A percentile compares a stretch with the other conserved stretches of the same genome.
phyloP scores from a whole-genome alignment of 139 green algal genomes.

The Edaphochlamys debaryana region DNA sequence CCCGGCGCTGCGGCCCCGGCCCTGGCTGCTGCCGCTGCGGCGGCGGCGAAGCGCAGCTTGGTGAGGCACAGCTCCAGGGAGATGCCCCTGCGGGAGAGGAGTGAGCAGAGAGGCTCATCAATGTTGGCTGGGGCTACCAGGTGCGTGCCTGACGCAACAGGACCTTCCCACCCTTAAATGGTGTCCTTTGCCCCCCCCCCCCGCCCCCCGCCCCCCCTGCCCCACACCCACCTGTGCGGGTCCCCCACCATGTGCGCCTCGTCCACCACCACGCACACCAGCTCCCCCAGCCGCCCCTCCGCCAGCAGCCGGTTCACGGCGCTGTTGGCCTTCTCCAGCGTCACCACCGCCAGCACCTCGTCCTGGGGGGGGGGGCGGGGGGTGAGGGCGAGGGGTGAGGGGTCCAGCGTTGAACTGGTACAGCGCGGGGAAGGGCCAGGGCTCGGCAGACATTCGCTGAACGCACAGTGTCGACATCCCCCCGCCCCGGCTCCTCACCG shows the following conservation, averaged over 20 bases:
- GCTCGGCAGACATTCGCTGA: too few species aligned
- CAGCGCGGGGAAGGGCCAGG: background rate
- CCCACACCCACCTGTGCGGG: constrained; percentile 63
- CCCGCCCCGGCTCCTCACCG: background rate
- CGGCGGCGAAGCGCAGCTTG: constrained; percentile 75
- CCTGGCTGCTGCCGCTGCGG: background rate
- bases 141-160: too few species aligned
- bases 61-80: constrained; percentile 93
- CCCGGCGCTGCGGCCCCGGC: background rate
- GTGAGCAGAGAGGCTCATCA: too few species aligned
- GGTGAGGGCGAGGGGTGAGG: too few species aligned
- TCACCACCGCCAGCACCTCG: constrained; percentile 69
- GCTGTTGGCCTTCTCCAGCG: constrained; percentile 88
- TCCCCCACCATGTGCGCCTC: constrained; percentile 86
- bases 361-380: constrained; percentile 32
- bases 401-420: background rate
- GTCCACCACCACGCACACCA: constrained; percentile 85
- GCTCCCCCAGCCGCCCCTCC: constrained; percentile 68
- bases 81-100: constrained; percentile 66
- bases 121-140: too few species aligned
- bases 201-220: background rate
- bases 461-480: too few species aligned
- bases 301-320: constrained; percentile 65
- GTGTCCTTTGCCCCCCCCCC: too few species aligned
- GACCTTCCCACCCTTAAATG: too few species aligned